Base-by-base conservation (phyloP, 2,329 filamentous ascomycete species). In the Colletotrichum nymphaeae region DNA sequence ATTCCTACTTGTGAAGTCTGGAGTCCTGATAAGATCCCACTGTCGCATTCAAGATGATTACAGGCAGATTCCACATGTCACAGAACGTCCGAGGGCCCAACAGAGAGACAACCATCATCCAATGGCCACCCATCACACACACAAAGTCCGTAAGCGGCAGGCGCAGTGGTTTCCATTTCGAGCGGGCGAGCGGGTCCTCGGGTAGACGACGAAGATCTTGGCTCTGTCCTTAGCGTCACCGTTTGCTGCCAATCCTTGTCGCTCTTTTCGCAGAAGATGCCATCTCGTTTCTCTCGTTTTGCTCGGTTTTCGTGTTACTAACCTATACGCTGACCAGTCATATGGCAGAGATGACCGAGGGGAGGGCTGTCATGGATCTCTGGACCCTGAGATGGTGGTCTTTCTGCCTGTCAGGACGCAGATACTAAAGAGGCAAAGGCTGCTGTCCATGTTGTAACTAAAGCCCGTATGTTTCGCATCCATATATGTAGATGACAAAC, bases 121-220 rank as follows among this genome's bases (percentile, higher is more conserved):
- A 72, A 63, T 64, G 28, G 30, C 24, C 55, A 16, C 28, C 32
- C n/a, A 37, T 49, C 42, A 19, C 19, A 26, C 35, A 42, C 28
- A 55, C 59, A 60, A 59, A n/a, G 5, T 19, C 67, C 35, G 16
- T 32, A 28, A 26, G 59, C 58, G 56, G 14, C 30, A 55, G 42
- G 35, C 70, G 70, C 71, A 71, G 46, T 53, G 56, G 46, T 66
- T 73, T 70, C 67, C 71, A 52, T 7, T 66, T 66, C 56, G 60
- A 73, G 67, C 26, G 52, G 56, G 14, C 46, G 55, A 26, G 67
- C 67, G 67, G 71, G 67, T 62, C 71, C 60, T 66, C 67, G 67
- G 60, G 67, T 66, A 65, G 46, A 28, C 16, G 53, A 60, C 32
- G 53, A 52, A 62, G 42, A 62, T 52, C 67, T 73, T 71, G 62